Evolutionary conservation across 1,284 basidiomycete species (phyloP).

Genomic region (Coniferiporia weirii): DNA sequence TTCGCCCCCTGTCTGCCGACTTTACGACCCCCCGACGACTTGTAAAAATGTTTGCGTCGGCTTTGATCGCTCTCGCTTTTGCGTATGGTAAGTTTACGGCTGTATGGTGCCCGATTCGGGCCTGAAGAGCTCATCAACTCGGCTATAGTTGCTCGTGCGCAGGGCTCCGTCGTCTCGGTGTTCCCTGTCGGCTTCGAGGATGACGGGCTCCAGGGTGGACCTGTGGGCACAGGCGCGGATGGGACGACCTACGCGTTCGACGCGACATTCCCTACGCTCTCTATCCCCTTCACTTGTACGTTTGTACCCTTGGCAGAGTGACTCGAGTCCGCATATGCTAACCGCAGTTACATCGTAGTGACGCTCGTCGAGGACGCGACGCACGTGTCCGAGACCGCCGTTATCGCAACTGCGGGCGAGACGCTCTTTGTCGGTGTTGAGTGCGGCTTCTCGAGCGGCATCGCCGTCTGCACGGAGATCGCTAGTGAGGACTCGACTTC

Average conservation of each 20-base stretch:
- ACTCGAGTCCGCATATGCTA: not conserved
- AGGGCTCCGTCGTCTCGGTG: not conserved
- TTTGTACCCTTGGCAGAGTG: not conserved
- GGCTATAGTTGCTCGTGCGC: not conserved
- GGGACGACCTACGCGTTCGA: slow-evolving; percentile 5
- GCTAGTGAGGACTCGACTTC: not conserved
- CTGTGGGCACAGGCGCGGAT: slow-evolving; percentile 5
- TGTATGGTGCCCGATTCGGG: not conserved
- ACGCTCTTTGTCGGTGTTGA: slow-evolving; percentile 6
- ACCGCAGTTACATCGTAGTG: not conserved
- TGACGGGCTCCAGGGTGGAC: not conserved
- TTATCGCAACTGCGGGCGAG: slow-evolving; percentile 4
- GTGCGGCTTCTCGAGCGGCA: slow-evolving; percentile 3
- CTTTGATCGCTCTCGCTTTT: not conserved
- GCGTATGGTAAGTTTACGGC: not conserved
- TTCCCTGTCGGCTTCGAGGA: slow-evolving; percentile 5
- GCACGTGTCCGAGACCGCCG: slow-evolving; percentile 13
- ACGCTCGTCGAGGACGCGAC: slow-evolving; percentile 15
- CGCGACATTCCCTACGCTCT: not conserved
- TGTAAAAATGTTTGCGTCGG: not conserved
- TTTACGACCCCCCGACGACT: not conserved
- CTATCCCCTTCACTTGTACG: slow-evolving; percentile 1
- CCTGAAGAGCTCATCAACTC: not conserved
- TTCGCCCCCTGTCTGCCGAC: not conserved
- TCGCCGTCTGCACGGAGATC: slow-evolving; percentile 11